These are phyloP conservation scores for Penicillium goetzii DNA, from an alignment of 495 filamentous ascomycete species.

Conservation along the genomic window DNA sequence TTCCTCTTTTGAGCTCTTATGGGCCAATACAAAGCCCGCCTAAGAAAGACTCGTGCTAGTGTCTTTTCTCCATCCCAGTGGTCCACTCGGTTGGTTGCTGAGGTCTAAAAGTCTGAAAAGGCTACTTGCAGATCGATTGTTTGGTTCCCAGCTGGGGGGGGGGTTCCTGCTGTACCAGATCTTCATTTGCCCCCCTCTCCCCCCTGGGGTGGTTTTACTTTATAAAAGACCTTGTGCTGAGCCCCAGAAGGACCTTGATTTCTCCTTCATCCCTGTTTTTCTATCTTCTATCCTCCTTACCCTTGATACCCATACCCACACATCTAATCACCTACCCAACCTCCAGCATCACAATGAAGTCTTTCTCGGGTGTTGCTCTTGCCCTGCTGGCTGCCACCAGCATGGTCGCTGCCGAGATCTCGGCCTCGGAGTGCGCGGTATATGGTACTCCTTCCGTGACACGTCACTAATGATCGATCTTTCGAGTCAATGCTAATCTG, in stretches of 20 bases:
- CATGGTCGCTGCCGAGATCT: conserved; percentile 36
- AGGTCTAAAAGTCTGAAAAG: conserved; percentile 5
- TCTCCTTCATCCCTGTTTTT: conserved; percentile 1
- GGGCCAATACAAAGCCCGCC: not conserved
- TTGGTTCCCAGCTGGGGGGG: conserved; percentile 21
- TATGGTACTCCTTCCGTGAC: not conserved
- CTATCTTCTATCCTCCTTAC: not conserved
- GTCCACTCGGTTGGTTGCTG: not conserved
- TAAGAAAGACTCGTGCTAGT: conserved; percentile 14
- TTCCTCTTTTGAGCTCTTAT: not conserved
- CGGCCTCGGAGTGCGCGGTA: conserved; percentile 46
- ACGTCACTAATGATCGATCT: no score
- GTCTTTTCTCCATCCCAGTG: conserved; percentile 10
- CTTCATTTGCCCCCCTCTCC: conserved; percentile 5
- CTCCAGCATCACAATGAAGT: conserved; percentile 44
- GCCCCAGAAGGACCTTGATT: not conserved
- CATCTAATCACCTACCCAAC: not conserved
- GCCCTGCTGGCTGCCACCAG: conserved; percentile 41
- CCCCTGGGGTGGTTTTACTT: not conserved
- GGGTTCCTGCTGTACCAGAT: conserved; percentile 2
- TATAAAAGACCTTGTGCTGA: conserved; percentile 21
- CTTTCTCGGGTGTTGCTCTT: conserved; percentile 38
- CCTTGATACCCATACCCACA: conserved; percentile 7
- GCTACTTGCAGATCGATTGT: conserved; percentile 19
- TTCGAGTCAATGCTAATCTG: conserved; percentile 17